Base-by-base conservation (phyloP, 2,329 filamentous ascomycete species). In the Fusarium verticillioides region DNA sequence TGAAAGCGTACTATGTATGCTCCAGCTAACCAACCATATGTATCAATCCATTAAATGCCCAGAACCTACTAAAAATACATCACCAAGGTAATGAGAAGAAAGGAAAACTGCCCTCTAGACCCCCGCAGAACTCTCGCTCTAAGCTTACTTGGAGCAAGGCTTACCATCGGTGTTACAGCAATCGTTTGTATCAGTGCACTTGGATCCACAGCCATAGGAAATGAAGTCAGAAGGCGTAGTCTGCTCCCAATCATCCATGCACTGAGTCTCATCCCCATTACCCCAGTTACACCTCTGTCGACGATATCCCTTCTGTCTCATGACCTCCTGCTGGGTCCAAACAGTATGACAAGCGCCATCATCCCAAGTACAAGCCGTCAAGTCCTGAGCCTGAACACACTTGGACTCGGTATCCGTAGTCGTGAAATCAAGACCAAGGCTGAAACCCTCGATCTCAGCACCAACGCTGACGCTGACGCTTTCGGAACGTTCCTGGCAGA, bases 161-260 rank as follows among this genome's bases (percentile, higher is more conserved):
- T 60, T 52, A 7, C 61, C 61, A 42, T 63, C 57, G 4, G 61
- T 63, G 30, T 63, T 40, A 2, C 44, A 44, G 11, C 61, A 63
- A 0, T 42, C 16, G 10, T 63, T 63, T 1, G 47, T 66, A 28
- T 66, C 61, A 40, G 26, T 50, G 1, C 61, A 66, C 61, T 66
- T 44, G 1, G 61, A 66, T 1, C 63, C 63, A n/a, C 63, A 66
- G 1, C 63, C 63, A 21, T 66, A 66, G 9, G 34, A 21, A 2
- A 66, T 37, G 10, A 40, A 44, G 11, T 66, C 50, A 13, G 61
- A 66, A 8, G 63, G 63, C 0, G 63, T 66, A 15, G 50, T 66
- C 63, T 66, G 63, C 21, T 66, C 61, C 63, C 50, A 66, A 11
- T 66, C 21, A 2, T 39, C 63, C 50, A 66, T 66, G 2, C 63